These are phyloP conservation scores for Pinus albicaulis DNA, from an alignment of 75 land plant species.

Conservation along the genomic window DNA sequence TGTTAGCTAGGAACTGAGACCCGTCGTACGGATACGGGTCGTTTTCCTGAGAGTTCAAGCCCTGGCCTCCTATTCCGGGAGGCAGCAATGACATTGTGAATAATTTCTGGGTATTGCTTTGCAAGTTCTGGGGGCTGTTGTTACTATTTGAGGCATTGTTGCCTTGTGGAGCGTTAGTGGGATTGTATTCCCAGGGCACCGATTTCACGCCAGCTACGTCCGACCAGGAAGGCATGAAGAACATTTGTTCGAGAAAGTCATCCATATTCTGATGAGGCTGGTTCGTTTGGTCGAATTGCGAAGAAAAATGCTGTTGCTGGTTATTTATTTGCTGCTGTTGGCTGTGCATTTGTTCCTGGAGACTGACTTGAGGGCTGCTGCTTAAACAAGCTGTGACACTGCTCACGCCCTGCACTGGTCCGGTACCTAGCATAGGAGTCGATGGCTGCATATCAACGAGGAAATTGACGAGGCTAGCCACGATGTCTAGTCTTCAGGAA, in stretches of 20 bases:
- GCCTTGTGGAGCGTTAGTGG: neutral
- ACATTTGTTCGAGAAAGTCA: constrained; percentile 62
- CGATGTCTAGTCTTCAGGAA: constrained; percentile 5
- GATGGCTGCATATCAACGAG: constrained; percentile 14
- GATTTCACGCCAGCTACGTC: constrained; percentile 11
- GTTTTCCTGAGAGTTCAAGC: neutral
- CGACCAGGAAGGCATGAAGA: constrained; percentile 33
- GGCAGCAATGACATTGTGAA: constrained; percentile 16
- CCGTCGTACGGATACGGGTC: constrained; percentile 20
- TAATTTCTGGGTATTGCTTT: constrained; percentile 4
- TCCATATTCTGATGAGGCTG: constrained; percentile 13
- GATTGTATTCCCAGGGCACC: constrained; percentile 3
- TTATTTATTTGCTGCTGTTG: neutral
- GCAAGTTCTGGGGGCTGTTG: neutral
- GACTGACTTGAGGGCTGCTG: neutral
- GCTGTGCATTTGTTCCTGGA: constrained; percentile 2
- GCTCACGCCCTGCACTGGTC: constrained; percentile 1
- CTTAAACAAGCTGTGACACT: constrained; percentile 4
- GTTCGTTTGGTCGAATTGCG: neutral
- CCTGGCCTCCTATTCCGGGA: neutral
- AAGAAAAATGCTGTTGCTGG: constrained; percentile 9
- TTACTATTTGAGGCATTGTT: neutral
- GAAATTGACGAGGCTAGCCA: constrained; percentile 7
- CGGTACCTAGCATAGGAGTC: constrained; percentile 1
- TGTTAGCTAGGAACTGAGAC: constrained; percentile 15